Evolutionary conservation across 345 rosid genomes (phyloP), one percentile per base, ranked within the genome.

Genomic region (Cardamine resedifolia): DNA sequence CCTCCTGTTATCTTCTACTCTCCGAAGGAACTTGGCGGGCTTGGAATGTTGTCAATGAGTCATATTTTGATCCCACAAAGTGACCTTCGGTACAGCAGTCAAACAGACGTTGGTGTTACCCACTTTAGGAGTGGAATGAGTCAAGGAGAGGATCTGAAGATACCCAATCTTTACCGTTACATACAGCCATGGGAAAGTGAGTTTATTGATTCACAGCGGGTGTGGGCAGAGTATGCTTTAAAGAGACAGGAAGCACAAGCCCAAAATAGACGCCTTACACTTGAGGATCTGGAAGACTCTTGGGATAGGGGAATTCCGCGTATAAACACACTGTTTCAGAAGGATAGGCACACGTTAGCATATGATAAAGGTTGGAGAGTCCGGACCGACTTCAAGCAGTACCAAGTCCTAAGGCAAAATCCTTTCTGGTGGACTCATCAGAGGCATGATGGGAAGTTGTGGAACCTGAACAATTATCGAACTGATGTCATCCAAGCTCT

Each of bases 341-440:
- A 95, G 81, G 99, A 95, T 62, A 79, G 99, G 36, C 97, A 91
- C 81, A 95, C 99, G 0, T 72, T 95, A 45, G 97, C 99, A 12
- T 95, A 95, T 79, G 99, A 95, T 76, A 95, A 95, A 68, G 99
- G 99, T 67, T 95, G 99, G 99, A 90, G 99, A 79, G 97, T 91
- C 33, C 96, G 99, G 51, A 95, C 99, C n/a, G 99, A 95, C 80
- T 95, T 95, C 71, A 95, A 95, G 85, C 99, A 91, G 72, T 95
- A 95, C 78, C 99, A 95, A 79, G 99, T 95, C 75, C 78, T 91
- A 63, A 95, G 91, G 73, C 99, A 95, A 81, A 91, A 95, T 58
- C 97, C 97, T 66, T 95, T 95, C 86, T 95, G 96, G 97, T 95
- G 99, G 99, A 95, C 99, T 1, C 96, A 95, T 77, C 97, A 95